These are phyloP conservation scores for Cyberlindnera suaveolens DNA, from an alignment of 805 yeast genomes.

Conservation along the genomic window DNA sequence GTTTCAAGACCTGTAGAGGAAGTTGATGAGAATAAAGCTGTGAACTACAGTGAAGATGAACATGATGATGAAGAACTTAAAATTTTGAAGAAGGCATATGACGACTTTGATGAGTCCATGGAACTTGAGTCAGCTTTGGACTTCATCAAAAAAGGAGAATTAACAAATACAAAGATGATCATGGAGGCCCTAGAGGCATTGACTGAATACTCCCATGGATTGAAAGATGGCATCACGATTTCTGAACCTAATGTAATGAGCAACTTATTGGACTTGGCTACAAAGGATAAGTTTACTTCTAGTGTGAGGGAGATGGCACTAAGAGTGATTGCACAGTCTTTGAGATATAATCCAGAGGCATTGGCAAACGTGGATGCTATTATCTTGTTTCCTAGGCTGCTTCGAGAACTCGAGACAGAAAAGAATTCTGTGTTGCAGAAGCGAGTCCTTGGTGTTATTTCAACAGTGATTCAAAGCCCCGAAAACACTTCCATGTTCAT, in stretches of 20 bases:
- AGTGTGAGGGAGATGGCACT: constrained; percentile 44
- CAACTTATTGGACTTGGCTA: background rate
- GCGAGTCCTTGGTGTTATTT: constrained; percentile 46
- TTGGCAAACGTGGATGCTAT: constrained; percentile 28
- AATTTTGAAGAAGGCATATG: constrained; percentile 20
- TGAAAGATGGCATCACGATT: constrained; percentile 52
- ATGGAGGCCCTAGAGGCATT: constrained; percentile 31
- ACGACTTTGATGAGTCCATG: constrained; percentile 12
- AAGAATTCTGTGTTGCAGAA: constrained; percentile 34
- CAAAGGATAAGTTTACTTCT: too few species aligned
- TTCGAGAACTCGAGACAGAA: constrained; percentile 8
- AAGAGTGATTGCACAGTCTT: constrained; percentile 56
- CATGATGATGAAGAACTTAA: constrained; percentile 18
- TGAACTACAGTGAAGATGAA: constrained; percentile 10
- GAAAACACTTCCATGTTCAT: constrained; percentile 26
- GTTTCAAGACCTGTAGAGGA: constrained; percentile 4
- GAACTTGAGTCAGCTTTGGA: constrained; percentile 14
- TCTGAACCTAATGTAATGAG: constrained; percentile 18
- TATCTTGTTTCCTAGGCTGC: constrained; percentile 6
- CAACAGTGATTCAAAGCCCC: constrained; percentile 35
- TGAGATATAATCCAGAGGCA: constrained; percentile 72
- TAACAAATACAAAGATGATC: constrained; percentile 5
- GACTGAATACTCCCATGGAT: constrained; percentile 60
- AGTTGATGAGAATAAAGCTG: constrained; percentile 10
- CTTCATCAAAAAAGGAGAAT: constrained; percentile 1